Conservation (phyloP, 805 yeast species). For the Candida piceae region DNA sequence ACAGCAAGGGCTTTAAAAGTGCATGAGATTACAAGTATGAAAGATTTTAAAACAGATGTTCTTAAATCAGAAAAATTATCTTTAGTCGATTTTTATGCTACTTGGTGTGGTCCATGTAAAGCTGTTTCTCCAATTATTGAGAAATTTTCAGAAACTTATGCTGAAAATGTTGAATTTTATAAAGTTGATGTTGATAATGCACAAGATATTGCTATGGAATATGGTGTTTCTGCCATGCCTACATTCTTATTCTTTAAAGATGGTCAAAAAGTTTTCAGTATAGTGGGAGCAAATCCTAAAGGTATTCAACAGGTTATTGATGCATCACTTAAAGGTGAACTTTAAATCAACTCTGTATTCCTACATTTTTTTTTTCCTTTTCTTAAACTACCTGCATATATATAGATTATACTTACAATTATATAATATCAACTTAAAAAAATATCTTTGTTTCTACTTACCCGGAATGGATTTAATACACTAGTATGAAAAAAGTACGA, state of each 20-base stretch:
- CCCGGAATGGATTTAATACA: no score
- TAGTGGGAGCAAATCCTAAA: constrained; percentile 60
- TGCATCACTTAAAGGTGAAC: constrained; percentile 15
- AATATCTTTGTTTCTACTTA: no score
- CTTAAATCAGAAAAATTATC: constrained; percentile 35
- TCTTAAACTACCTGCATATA: not conserved
- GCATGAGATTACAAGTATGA: constrained; percentile 29
- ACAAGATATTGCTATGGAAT: constrained; percentile 53
- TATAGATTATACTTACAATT: not conserved
- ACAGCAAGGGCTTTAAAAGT: constrained; percentile 18
- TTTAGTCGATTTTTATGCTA: constrained; percentile 62
- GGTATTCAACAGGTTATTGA: constrained; percentile 30
- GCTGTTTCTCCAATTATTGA: constrained; percentile 59
- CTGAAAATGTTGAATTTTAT: constrained; percentile 49
- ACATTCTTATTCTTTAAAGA: constrained; percentile 60
- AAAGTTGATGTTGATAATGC: constrained; percentile 69
- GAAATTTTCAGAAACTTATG: constrained; percentile 37
- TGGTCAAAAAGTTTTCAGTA: constrained; percentile 50
- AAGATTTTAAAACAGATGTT: constrained; percentile 33
- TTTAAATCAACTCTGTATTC: constrained; percentile 1
- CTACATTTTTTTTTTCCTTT: not conserved
- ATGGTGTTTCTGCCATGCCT: constrained; percentile 71
- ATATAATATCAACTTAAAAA: no score
- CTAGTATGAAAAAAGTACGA: no score
- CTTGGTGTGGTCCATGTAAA: constrained; percentile 79